Evolutionary conservation across 2,329 filamentous ascomycete species (phyloP).

Genomic region (Lasiodiplodia theobromae): DNA sequence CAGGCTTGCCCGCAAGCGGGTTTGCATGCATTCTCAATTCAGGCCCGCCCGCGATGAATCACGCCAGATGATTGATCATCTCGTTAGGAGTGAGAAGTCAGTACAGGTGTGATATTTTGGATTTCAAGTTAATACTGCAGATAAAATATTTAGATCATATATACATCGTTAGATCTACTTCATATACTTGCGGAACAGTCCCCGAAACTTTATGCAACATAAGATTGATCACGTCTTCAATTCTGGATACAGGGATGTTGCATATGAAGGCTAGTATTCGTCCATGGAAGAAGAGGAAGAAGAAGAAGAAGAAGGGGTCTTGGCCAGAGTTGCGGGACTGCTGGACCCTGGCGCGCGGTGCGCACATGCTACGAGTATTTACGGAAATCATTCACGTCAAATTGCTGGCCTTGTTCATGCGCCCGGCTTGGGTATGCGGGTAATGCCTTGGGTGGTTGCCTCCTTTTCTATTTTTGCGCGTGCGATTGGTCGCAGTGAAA

Average conservation of each 20-base stretch:
- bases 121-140: too few species aligned
- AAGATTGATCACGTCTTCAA: too few species aligned
- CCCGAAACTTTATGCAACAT: not conserved
- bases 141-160: too few species aligned
- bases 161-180: too few species aligned
- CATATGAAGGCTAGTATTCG: too few species aligned
- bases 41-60: too few species aligned
- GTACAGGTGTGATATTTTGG: too few species aligned
- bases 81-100: not conserved
- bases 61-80: constrained; percentile 34
- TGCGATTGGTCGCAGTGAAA: not conserved
- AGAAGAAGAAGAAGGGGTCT: not conserved
- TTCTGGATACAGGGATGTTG: not conserved
- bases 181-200: too few species aligned
- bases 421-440: not conserved
- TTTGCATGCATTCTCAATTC: too few species aligned
- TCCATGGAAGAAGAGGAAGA: too few species aligned
- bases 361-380: not conserved
- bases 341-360: not conserved
- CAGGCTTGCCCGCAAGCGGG: too few species aligned
- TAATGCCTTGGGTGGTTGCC: not conserved
- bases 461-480: not conserved
- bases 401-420: not conserved
- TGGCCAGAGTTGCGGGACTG: not conserved
- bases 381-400: constrained; percentile 11